Evolutionary conservation across 1,139 yeast species (phyloP), one percentile per base, ranked within the genome.

Genomic region (Kodamaea derodonti): DNA sequence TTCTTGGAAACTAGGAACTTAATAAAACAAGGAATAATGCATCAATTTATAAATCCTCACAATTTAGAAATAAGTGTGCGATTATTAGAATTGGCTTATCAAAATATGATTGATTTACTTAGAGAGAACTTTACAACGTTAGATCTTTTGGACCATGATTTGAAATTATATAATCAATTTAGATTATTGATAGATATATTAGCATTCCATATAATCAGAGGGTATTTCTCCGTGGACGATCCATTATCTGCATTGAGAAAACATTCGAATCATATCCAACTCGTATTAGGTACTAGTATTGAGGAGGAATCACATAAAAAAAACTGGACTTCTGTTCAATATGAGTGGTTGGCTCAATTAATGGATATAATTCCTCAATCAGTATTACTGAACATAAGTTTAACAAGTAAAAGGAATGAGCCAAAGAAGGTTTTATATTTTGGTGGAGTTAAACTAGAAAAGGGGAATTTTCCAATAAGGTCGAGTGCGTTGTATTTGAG

Each of bases 121-220:
- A 40, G 45, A 5, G 59, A 51, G 14, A 36, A 32, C 27, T 49
- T 43, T 30, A 32, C 37, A 4, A 51, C 47, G 23, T 51, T 45
- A 20, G 42, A 47, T 3, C 43, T 41, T 6, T 29, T 57, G 2
- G 51, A 60, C 0, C 70, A 63, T 38, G 74, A 69, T 38, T 29
- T 42, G 8, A 41, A 43, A 11, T 38, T 67, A 3, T 60, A 58
- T 32, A 27, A 14, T 1, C 69, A 66, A 36, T 48, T 49, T 33
- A 54, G 86, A 29, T 51, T 51, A 11, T 56, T 82, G 30, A 54
- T 83, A 9, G 95, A 86, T 51, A 52, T 74, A 2, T 52, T 76
- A 7, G 82, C 84, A 0, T 67, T 81, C 37, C 84, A 81, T 45
- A 77, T 84, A 11, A 75, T 77, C 3, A 68, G 84, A 41, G 66